phyloP scores from a whole-genome alignment of 768 basidiomycete genomes.

The Daedalea quercina region DNA sequence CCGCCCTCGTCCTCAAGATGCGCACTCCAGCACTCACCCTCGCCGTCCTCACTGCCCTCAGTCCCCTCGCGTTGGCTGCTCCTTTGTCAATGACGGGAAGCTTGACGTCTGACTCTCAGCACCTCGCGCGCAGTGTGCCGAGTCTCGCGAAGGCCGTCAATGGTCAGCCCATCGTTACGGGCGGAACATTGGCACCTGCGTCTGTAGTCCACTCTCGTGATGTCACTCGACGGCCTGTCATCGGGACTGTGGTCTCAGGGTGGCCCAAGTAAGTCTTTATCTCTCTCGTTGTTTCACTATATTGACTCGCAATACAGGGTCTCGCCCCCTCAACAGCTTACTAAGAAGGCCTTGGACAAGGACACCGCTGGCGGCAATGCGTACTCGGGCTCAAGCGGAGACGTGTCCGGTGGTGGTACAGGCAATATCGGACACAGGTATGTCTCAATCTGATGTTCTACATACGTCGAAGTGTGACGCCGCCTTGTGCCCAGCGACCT shows the following conservation, averaged over 20 bases:
- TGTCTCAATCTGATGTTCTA: not conserved
- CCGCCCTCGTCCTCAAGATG: conserved; percentile 10
- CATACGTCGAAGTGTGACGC: too few species aligned
- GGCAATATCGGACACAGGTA: not conserved
- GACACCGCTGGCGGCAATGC: conserved; percentile 17
- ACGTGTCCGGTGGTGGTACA: conserved; percentile 5
- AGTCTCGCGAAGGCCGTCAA: not conserved
- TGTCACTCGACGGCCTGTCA: not conserved
- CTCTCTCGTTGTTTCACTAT: not conserved
- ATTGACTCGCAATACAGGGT: not conserved
- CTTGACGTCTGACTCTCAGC: not conserved
- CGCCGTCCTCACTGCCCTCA: conserved; percentile 18
- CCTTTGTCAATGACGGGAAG: not conserved
- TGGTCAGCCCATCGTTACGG: not conserved
- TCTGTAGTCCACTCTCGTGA: not conserved
- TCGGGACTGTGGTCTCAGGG: not conserved
- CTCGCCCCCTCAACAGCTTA: not conserved
- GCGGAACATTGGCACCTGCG: not conserved
- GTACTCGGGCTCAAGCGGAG: conserved; percentile 11
- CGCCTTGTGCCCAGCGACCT: too few species aligned
- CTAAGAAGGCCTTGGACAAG: conserved; percentile 10
- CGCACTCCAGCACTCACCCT: conserved; percentile 20
- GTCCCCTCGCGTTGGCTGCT: conserved; percentile 13
- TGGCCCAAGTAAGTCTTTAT: conserved; percentile 3
- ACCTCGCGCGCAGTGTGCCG: not conserved